Evolutionary conservation across 2,329 filamentous ascomycete genomes (phyloP), one percentile per base, ranked within the genome.

Genomic region (Fusarium pilosicola): DNA sequence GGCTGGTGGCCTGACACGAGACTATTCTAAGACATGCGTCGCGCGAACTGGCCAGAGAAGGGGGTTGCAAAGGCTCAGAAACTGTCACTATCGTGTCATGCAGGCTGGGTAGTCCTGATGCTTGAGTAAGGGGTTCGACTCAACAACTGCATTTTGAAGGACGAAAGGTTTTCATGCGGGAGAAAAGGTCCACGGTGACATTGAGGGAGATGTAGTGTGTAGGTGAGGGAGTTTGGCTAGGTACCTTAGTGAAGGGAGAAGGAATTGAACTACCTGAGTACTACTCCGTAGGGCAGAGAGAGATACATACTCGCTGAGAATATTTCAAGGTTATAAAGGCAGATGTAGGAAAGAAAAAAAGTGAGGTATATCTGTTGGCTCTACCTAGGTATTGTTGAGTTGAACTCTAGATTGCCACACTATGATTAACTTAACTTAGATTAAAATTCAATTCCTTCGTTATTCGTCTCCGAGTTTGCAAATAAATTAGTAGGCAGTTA

Each of bases 111-210:
- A 49, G 48, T 45, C 39, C 44, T 36, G 34, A 68, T 34, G 38
- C 44, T 46, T 46, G 58, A 71, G 71, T 39, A 74, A 74, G 71
- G 67, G 68, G 48, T 30, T 65, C n/a, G 52, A 62, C 42, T 65
- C 26, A 62, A 46, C 45, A 42, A 34, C 28, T 55, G 42, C 32
- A 41, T 34, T 11, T 39, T 42, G 44, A 54, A 52, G 62, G 38
- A 67, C 28, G 48, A 32, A 42, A 46, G 24, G 14, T 45, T 48
- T 20, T 55, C 39, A 57, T 59, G 62, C 36, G 42, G 67, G 67
- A 48, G 45, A 41, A 42, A 49, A 30, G 36, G 24, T 49, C 46
- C 34, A 45, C 56, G 44, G 24, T 48, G 22, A 67, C 17, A 45
- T 58, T 48, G 38, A 63, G 69, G 67, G 57, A 71, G 38, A 62